Conservation (phyloP, 805 yeast genomes). For the Metschnikowia koreensis region DNA sequence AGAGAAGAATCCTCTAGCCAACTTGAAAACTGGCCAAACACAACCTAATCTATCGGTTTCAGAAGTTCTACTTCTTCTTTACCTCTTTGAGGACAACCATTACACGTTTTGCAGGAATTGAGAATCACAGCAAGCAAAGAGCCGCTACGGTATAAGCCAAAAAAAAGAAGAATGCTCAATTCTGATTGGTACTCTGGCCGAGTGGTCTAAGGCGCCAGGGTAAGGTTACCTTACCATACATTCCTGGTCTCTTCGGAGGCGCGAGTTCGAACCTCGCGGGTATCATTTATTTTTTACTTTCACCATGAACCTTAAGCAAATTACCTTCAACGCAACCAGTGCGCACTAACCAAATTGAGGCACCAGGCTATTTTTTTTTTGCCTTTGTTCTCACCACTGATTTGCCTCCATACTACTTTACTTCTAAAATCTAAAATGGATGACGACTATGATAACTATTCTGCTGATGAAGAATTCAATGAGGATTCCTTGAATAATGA, state of each 20-base stretch:
- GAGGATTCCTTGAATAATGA: slow-evolving; percentile 39
- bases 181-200: slow-evolving; percentile 27
- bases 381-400: background rate
- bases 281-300: slow-evolving; percentile 21
- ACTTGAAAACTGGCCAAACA: too few species aligned
- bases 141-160: background rate
- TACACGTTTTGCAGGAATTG: background rate
- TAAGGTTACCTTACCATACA: slow-evolving; percentile 28
- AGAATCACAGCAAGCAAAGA: background rate
- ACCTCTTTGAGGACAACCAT: background rate
- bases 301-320: background rate
- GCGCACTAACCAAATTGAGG: background rate
- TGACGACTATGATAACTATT: slow-evolving; percentile 26
- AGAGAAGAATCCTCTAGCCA: too few species aligned
- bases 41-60: too few species aligned
- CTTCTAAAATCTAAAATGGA: slow-evolving; percentile 8
- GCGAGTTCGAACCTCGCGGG: slow-evolving; percentile 32
- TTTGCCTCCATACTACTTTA: background rate
- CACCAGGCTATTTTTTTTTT: background rate
- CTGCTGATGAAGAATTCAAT: slow-evolving; percentile 32
- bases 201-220: slow-evolving; percentile 34
- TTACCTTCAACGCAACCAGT: background rate
- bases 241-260: slow-evolving; percentile 33
- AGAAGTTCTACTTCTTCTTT: too few species aligned
- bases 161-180: background rate